A percentile compares a stretch with the other conserved stretches of the same genome.
Evolutionary conservation across 2,329 filamentous ascomycete genomes (phyloP).

Genomic region (Blumeria graminis): DNA sequence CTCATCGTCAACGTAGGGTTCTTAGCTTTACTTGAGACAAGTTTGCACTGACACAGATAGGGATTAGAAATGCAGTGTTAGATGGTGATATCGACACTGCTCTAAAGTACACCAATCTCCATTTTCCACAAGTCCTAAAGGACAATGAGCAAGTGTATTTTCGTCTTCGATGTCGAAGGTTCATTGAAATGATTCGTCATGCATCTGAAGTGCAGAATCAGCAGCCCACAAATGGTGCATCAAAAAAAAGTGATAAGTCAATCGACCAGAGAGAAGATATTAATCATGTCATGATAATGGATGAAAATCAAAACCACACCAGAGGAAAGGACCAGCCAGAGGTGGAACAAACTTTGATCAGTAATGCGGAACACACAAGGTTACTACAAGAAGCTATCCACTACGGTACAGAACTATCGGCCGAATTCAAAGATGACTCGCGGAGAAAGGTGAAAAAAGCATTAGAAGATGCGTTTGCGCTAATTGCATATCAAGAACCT

Average conservation of each 20-base stretch:
- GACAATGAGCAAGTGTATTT: slow-evolving; percentile 73
- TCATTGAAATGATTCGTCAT: slow-evolving; percentile 77
- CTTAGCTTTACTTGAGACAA: background rate
- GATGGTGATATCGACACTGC: slow-evolving; percentile 83
- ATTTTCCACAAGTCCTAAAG: slow-evolving; percentile 58
- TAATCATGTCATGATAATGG: slow-evolving; percentile 26
- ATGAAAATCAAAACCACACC: slow-evolving; percentile 23
- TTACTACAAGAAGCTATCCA: slow-evolving; percentile 45
- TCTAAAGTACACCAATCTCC: slow-evolving; percentile 53
- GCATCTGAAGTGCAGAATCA: slow-evolving; percentile 36
- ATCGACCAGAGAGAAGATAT: slow-evolving; percentile 17
- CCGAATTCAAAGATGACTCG: slow-evolving; percentile 51
- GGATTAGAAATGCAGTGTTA: slow-evolving; percentile 65
- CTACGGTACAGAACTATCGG: slow-evolving; percentile 57
- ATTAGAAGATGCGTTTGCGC: slow-evolving; percentile 63
- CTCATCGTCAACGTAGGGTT: slow-evolving; percentile 59
- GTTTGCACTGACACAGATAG: slow-evolving; percentile 20
- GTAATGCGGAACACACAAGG: slow-evolving; percentile 13
- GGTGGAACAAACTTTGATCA: slow-evolving; percentile 18
- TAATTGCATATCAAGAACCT: slow-evolving; percentile 71
- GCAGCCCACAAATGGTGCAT: slow-evolving; percentile 9
- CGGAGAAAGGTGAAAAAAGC: slow-evolving; percentile 46
- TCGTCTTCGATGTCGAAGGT: slow-evolving; percentile 67
- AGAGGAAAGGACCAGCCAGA: slow-evolving; percentile 26
- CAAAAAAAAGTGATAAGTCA: slow-evolving; percentile 18